phyloP scores from a whole-genome alignment of 352 stramenopile genomes.

The Thraustochytrium striatum region DNA sequence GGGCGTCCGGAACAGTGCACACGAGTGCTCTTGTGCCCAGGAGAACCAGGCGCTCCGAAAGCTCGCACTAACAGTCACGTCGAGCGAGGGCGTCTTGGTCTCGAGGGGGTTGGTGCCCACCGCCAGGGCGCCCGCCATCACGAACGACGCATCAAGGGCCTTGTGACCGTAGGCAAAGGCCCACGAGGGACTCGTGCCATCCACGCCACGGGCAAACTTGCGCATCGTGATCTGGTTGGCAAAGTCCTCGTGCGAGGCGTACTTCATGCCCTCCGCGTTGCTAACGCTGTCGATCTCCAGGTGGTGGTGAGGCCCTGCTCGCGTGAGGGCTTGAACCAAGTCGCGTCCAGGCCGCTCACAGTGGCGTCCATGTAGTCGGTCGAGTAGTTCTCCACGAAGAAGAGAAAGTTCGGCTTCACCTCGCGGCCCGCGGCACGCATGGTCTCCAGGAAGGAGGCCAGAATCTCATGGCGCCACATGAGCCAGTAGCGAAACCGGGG shows the following conservation, averaged over 20 bases:
- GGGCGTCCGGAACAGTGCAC: background rate
- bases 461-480: conserved; percentile 20
- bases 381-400: conserved; percentile 40
- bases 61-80: background rate
- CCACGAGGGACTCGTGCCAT: conserved; percentile 17
- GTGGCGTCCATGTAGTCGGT: conserved; percentile 39
- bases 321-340: background rate
- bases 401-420: background rate
- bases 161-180: conserved; percentile 25
- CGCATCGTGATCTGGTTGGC: conserved; percentile 44
- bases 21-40: too few relatives aligned
- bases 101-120: conserved; percentile 30
- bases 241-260: conserved; percentile 30
- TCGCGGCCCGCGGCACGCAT: background rate
- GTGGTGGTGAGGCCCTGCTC: background rate
- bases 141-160: background rate
- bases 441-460: conserved; percentile 1
- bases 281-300: conserved; percentile 46
- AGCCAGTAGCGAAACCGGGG: conserved; percentile 40
- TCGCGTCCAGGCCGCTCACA: conserved; percentile 8
- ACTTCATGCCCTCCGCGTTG: conserved; percentile 12
- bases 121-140: conserved; percentile 31
- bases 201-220: conserved; percentile 40
- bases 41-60: conserved; percentile 24
- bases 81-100: conserved; percentile 25